Percentiles rank a stretch among this genome's conserved stretches.
Conservation (phyloP, 2,329 filamentous ascomycete species). For the Dryadomyces quercus-mongolicae region DNA sequence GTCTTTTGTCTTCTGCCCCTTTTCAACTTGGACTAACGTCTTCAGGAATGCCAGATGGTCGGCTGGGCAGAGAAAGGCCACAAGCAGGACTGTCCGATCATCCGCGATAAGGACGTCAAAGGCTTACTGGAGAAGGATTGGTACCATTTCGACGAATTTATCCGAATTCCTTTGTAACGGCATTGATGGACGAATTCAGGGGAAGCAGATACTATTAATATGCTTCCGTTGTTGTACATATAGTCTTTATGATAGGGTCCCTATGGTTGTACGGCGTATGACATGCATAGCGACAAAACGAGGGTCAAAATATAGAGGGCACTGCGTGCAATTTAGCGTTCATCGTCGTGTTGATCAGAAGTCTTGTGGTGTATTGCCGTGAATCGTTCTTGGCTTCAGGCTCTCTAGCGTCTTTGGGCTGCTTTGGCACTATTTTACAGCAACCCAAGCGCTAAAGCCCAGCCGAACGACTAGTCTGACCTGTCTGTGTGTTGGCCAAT, state of each 20-base stretch:
- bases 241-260: too few species aligned
- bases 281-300: neutral
- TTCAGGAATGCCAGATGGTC: neutral
- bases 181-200: neutral
- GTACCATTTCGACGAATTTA: neutral
- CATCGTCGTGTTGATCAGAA: neutral
- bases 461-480: neutral
- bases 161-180: neutral
- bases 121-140: neutral
- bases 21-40: neutral
- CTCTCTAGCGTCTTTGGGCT: neutral
- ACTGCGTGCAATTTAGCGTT: too few species aligned
- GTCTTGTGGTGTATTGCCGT: neutral
- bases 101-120: neutral
- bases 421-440: neutral
- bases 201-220: neutral
- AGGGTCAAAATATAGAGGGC: too few species aligned
- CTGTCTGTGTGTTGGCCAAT: neutral
- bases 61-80: constrained; percentile 2
- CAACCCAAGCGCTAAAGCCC: neutral
- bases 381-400: neutral
- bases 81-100: constrained; percentile 1
- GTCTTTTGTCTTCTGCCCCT: neutral
- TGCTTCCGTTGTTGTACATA: neutral
- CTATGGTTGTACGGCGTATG: too few species aligned